These are phyloP conservation scores for Colletotrichum chlorophyti DNA, from an alignment of 2,329 filamentous ascomycete genomes.

Conservation along the genomic window DNA sequence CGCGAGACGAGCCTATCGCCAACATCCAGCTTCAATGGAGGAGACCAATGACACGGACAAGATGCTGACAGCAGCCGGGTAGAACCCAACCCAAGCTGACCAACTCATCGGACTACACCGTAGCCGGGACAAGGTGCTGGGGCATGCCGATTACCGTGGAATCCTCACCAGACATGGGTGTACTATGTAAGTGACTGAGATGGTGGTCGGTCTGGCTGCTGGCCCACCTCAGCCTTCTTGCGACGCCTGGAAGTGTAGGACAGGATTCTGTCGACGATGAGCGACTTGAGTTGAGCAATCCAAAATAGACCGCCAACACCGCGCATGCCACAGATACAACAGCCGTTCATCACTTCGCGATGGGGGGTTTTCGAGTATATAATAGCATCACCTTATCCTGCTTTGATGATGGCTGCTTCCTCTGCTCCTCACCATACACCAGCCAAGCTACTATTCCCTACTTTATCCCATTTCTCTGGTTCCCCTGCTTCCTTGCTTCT, in stretches of 20 bases:
- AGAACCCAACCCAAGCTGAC: background rate
- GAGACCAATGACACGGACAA: background rate
- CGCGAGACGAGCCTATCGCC: background rate
- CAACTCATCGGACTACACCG: conserved; percentile 5
- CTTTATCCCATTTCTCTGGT: background rate
- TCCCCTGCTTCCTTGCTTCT: conserved; percentile 2
- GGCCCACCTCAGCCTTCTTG: background rate
- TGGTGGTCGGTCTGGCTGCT: background rate
- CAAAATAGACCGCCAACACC: conserved; percentile 13
- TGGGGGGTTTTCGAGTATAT: conserved; percentile 9
- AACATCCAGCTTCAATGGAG: background rate
- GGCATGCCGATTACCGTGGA: background rate
- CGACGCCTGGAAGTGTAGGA: too few relatives aligned
- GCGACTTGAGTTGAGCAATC: conserved; percentile 4
- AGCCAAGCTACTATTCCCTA: background rate
- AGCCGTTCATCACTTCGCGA: background rate
- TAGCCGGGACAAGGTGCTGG: background rate
- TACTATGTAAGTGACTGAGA: too few relatives aligned
- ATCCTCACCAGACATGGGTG: background rate
- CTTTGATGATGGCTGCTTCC: background rate
- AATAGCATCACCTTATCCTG: background rate
- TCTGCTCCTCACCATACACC: conserved; percentile 5
- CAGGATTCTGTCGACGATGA: conserved; percentile 7
- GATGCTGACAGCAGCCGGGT: conserved; percentile 6
- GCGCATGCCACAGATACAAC: background rate